phyloP scores from a whole-genome alignment of 2,329 filamentous ascomycete genomes.

The Beauveria rudraprayagi region DNA sequence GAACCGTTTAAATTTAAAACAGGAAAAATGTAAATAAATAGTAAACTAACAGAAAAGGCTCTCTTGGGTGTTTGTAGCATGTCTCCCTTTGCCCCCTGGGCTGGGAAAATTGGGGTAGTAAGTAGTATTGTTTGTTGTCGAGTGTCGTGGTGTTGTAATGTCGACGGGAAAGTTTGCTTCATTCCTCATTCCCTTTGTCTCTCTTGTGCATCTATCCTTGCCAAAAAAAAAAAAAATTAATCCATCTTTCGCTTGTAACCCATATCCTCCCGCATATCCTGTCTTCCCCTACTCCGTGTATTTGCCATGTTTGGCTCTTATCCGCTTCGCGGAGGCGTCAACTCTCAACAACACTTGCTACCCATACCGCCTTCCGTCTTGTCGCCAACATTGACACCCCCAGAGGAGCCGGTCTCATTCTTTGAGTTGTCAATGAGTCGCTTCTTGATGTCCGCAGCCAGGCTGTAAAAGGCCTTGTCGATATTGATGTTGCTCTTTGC shows the following conservation, averaged over 20 bases:
- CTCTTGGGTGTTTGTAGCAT: conserved; percentile 4
- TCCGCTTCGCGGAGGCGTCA: neutral
- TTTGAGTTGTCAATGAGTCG: conserved; percentile 87
- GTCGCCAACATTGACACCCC: conserved; percentile 62
- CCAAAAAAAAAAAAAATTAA: conserved; percentile 6
- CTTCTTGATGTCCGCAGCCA: conserved; percentile 97
- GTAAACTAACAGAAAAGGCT: conserved; percentile 10
- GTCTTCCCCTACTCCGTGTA: neutral
- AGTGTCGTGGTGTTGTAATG: neutral
- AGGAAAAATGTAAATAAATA: conserved; percentile 2
- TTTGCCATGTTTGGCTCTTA: neutral
- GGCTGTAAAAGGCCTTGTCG: conserved; percentile 94
- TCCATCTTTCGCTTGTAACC: conserved; percentile 9
- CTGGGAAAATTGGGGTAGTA: neutral
- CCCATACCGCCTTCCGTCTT: conserved; percentile 47
- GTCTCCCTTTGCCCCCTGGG: neutral
- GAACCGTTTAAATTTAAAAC: neutral
- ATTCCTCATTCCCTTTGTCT: conserved; percentile 6
- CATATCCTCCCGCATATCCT: neutral
- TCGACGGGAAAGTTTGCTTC: neutral
- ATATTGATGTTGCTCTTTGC: conserved; percentile 99
- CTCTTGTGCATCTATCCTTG: conserved; percentile 2
- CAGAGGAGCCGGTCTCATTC: conserved; percentile 53
- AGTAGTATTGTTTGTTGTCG: conserved; percentile 3
- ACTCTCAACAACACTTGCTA: conserved; percentile 68